Evolutionary conservation across 2,329 filamentous ascomycete genomes (phyloP).

Genomic region (Catunica adiposa): DNA sequence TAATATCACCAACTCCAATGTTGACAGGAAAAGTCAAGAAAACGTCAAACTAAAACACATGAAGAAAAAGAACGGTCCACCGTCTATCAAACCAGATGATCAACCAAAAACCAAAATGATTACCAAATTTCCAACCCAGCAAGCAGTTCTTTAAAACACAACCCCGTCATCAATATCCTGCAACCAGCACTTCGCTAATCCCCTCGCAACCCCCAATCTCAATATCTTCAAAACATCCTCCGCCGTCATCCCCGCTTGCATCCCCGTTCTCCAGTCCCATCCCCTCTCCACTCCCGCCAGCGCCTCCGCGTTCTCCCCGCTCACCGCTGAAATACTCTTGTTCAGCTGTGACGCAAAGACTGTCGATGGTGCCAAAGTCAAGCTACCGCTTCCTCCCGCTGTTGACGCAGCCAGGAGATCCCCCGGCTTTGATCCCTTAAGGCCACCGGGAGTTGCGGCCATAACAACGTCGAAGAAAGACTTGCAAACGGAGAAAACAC

Average conservation of each 20-base stretch:
- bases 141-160: slow-evolving; percentile 20
- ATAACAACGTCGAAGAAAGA: slow-evolving; percentile 60
- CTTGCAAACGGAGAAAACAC: slow-evolving; percentile 58
- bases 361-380: slow-evolving; percentile 49
- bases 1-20: background rate
- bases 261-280: slow-evolving; percentile 66
- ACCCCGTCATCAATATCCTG: slow-evolving; percentile 44
- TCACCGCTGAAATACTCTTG: slow-evolving; percentile 40
- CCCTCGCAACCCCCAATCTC: slow-evolving; percentile 56
- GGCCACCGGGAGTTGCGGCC: slow-evolving; percentile 43
- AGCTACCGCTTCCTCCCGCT: slow-evolving; percentile 42
- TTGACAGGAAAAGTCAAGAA: background rate
- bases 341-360: slow-evolving; percentile 49
- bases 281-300: slow-evolving; percentile 29
- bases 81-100: background rate
- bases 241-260: slow-evolving; percentile 49
- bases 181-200: slow-evolving; percentile 54
- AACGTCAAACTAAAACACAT: slow-evolving; percentile 1
- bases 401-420: slow-evolving; percentile 43
- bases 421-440: slow-evolving; percentile 44
- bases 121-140: background rate
- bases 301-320: slow-evolving; percentile 21
- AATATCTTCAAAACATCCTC: slow-evolving; percentile 57
- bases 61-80: background rate
- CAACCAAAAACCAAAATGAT: background rate